Evolutionary conservation across 352 stramenopile species (phyloP), one percentile per base, ranked within the genome.

Genomic region (Pythium aphanidermatum): DNA sequence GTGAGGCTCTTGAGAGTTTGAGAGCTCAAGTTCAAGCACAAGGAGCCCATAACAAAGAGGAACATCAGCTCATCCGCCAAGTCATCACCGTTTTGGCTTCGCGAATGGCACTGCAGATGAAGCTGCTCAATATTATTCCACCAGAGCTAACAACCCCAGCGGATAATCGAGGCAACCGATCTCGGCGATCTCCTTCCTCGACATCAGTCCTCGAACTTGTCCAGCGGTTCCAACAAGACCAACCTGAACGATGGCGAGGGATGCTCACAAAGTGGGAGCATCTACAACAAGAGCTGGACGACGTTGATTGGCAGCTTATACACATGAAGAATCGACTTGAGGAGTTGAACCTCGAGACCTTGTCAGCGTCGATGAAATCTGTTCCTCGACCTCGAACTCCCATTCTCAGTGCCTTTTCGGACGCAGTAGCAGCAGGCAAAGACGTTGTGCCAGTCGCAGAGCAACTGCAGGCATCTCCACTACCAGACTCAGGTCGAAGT

Each of bases 261-360:
- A 54, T 82, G 56, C 59, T 78, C 35, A 27, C 55, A 17, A 51
- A 70, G 13, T 90, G 78, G 78, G 54, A 68, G 46, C 20, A 29
- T 4, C 42, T 87, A 12, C 64, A 64, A 25, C 51, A 71, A 24
- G 50, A 72, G 23, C 38, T 83, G n/a, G 66, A 79, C 27, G 52
- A 73, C 31, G 53, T 51, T 20, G 74, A 90, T 60, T 90, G 78
- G 78, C 68, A 84, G 48, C 52, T 90, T 2, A 34, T 65, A 13
- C 65, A 81, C 38, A 81, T 87, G 68, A 64, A 65, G 21, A 58
- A 64, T 16, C 66, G 65, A 2, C 47, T 90, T 2, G 62, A 87
- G 36, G 69, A 81, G 25, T 46, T 90, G 25, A 39, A 55, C 34
- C 25, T 81, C 10, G 58, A 68, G 16, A 63, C 64, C 17, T 24